phyloP scores from a whole-genome alignment of 1,284 basidiomycete species.

The Ganoderma multipileum region DNA sequence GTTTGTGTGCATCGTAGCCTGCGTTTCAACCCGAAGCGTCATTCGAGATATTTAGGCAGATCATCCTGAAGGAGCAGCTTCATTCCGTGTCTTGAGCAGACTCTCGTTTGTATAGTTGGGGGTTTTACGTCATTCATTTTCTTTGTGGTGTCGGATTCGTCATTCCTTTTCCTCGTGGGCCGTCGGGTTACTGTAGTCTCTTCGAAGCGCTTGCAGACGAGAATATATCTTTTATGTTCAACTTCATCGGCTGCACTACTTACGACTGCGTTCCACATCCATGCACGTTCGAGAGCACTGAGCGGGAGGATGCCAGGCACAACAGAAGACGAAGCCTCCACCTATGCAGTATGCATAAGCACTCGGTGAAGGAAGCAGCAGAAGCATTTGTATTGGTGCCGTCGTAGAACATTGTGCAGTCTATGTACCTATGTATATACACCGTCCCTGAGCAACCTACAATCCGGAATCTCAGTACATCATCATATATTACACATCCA shows the following conservation, averaged over 20 bases:
- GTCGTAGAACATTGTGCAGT: background rate
- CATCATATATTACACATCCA: background rate
- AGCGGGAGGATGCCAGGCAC: background rate
- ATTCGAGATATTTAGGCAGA: conserved; percentile 62
- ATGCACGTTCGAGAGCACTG: background rate
- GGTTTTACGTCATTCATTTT: background rate
- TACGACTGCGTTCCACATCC: no score
- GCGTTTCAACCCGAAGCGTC: conserved; percentile 64
- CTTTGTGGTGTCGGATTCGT: background rate
- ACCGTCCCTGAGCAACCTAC: background rate
- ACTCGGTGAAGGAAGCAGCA: background rate
- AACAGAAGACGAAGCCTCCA: background rate
- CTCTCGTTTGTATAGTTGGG: background rate
- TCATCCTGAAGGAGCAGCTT: conserved; percentile 56
- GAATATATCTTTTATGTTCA: background rate
- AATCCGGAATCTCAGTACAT: background rate
- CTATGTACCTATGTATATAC: background rate
- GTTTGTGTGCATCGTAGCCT: conserved; percentile 45
- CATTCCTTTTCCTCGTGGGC: no score
- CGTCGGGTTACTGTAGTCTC: no score
- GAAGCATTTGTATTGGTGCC: background rate
- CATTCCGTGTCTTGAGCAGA: conserved; percentile 51
- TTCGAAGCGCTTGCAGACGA: background rate
- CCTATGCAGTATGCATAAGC: no score
- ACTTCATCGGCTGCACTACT: background rate